Conservation (phyloP, 352 stramenopile species). For the Phytophthora hibernalis region DNA sequence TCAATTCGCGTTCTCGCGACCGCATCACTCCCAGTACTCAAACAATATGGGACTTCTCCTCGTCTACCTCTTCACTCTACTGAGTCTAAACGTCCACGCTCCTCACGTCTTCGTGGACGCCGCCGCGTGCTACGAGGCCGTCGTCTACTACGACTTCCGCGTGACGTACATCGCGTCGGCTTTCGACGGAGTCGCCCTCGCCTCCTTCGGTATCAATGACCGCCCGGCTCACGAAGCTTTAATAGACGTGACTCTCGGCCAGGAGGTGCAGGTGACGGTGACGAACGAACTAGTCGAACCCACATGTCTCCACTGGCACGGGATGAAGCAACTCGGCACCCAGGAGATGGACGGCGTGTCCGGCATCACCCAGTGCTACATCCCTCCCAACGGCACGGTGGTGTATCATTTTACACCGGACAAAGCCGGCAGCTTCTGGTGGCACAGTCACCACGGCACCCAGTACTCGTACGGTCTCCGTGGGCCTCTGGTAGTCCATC, state of each 20-base stretch:
- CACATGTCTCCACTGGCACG: slow-evolving; percentile 43
- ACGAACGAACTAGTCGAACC: slow-evolving; percentile 27
- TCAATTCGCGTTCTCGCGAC: background rate
- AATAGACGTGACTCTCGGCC: slow-evolving; percentile 28
- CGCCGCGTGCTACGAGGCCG: slow-evolving; percentile 7
- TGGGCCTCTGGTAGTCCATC: slow-evolving; percentile 37
- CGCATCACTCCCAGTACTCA: no score
- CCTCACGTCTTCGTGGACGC: background rate
- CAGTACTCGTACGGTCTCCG: slow-evolving; percentile 42
- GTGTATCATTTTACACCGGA: slow-evolving; percentile 36
- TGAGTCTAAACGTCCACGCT: background rate
- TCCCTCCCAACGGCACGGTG: slow-evolving; percentile 21
- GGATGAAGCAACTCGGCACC: slow-evolving; percentile 37
- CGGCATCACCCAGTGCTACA: slow-evolving; percentile 42
- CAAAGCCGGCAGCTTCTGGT: slow-evolving; percentile 42
- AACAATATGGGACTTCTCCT: background rate
- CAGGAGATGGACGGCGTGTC: slow-evolving; percentile 41
- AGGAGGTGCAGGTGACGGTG: slow-evolving; percentile 25
- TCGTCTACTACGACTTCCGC: slow-evolving; percentile 21
- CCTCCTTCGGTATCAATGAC: slow-evolving; percentile 34
- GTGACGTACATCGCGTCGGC: slow-evolving; percentile 19
- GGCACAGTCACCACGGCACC: slow-evolving; percentile 24
- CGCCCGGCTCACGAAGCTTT: slow-evolving; percentile 12
- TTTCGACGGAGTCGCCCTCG: slow-evolving; percentile 31
- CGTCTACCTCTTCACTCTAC: background rate